phyloP scores from a whole-genome alignment of 2,329 filamentous ascomycete species.

The Eutypella sp. region DNA sequence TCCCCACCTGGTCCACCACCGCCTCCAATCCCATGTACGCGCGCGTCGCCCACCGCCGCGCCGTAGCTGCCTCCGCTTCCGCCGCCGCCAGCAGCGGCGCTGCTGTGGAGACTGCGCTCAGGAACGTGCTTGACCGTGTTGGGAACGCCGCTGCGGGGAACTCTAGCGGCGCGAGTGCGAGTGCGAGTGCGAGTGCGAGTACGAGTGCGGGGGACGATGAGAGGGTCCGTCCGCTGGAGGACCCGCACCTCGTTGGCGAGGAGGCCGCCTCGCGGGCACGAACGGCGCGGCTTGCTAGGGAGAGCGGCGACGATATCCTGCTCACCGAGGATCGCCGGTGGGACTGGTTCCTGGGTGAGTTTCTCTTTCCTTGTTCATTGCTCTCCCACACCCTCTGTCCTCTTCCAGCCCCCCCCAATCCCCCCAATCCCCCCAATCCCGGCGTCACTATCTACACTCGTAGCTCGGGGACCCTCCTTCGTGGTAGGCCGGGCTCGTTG shows the following conservation, averaged over 20 bases:
- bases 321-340: constrained; percentile 53
- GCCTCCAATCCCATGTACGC: constrained; percentile 55
- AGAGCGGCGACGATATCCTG: constrained; percentile 51
- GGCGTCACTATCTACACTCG: no score
- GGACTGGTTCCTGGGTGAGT: constrained; percentile 57
- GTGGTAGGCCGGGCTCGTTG: no score
- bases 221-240: constrained; percentile 52
- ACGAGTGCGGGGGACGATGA: constrained; percentile 5
- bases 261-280: constrained; percentile 54
- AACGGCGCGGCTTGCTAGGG: constrained; percentile 50
- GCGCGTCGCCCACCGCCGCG: constrained; percentile 59
- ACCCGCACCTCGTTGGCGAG: constrained; percentile 64
- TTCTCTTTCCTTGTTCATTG: constrained; percentile 1
- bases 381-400: neutral
- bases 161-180: constrained; percentile 11
- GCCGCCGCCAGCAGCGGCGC: constrained; percentile 24
- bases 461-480: no score
- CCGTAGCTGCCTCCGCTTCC: constrained; percentile 29
- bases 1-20: constrained; percentile 54
- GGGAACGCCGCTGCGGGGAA: neutral
- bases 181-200: constrained; percentile 5
- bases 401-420: neutral
- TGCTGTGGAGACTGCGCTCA: constrained; percentile 20
- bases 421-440: no score
- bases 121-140: constrained; percentile 18